Conservation (phyloP, 345 rosid species). For the Chamaenerion angustifolium region DNA sequence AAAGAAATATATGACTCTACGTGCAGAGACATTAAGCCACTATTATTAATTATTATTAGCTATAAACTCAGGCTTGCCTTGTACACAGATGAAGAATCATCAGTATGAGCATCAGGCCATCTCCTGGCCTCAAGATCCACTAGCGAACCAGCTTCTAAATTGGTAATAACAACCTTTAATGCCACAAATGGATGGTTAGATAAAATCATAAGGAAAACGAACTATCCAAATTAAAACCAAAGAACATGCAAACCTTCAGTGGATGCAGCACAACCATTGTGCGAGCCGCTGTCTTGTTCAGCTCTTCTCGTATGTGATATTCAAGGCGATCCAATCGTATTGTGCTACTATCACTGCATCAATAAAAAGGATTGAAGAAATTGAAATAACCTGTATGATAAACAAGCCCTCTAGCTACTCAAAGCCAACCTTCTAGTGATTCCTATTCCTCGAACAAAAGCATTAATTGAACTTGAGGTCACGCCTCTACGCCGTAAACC, state of each 20-base stretch:
- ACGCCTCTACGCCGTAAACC: conserved; percentile 93
- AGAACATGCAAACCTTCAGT: conserved; percentile 49
- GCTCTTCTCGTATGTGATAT: conserved; percentile 89
- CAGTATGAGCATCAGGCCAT: conserved; percentile 83
- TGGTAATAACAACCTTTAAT: conserved; percentile 57
- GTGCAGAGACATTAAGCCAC: no score
- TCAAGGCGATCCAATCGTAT: conserved; percentile 84
- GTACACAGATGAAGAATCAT: conserved; percentile 61
- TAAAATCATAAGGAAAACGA: conserved; percentile 1
- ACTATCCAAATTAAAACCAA: conserved; percentile 3
- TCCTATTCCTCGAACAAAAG: conserved; percentile 88
- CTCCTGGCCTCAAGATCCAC: conserved; percentile 80
- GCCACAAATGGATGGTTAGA: background rate
- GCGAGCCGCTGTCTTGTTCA: conserved; percentile 78
- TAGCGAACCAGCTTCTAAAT: conserved; percentile 42
- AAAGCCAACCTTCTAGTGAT: conserved; percentile 75
- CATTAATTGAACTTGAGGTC: conserved; percentile 69
- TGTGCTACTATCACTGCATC: conserved; percentile 69
- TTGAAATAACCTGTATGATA: conserved; percentile 1
- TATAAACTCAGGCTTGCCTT: conserved; percentile 31
- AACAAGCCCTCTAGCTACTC: background rate
- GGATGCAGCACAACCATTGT: conserved; percentile 83
- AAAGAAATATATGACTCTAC: no score
- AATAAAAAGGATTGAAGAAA: conserved; percentile 3
- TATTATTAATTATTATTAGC: no score